These are phyloP conservation scores for Akanthomyces muscarius DNA, from an alignment of 2,329 filamentous ascomycete species.

Conservation along the genomic window DNA sequence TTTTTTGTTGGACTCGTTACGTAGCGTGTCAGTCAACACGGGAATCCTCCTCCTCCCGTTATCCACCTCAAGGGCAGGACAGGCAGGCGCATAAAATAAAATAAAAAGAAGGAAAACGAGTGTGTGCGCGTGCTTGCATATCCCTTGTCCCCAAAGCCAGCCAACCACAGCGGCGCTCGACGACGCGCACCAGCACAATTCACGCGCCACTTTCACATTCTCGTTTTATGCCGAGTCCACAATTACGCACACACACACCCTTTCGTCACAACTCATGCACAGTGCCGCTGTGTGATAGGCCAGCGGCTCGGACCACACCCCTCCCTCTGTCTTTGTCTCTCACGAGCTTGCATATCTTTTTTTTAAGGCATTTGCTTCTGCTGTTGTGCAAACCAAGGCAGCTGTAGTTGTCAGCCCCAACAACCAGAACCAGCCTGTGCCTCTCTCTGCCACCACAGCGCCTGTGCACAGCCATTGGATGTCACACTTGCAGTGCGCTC, in stretches of 20 bases:
- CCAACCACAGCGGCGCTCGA: not conserved
- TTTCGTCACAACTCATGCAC: constrained; percentile 16
- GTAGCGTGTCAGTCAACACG: not conserved
- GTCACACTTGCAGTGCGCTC: constrained; percentile 12
- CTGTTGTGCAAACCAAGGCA: constrained; percentile 4
- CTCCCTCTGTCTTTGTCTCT: not conserved
- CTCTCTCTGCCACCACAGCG: not conserved
- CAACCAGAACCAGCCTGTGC: too few species aligned
- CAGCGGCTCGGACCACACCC: constrained; percentile 15
- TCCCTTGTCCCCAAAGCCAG: not conserved
- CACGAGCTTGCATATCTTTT: not conserved
- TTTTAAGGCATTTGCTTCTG: not conserved
- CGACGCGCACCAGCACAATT: constrained; percentile 7
- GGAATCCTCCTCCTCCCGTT: not conserved
- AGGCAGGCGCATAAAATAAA: not conserved
- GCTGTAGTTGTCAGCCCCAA: not conserved
- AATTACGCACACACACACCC: not conserved
- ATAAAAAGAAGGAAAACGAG: not conserved
- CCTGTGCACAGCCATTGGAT: constrained; percentile 13
- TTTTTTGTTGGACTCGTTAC: not conserved
- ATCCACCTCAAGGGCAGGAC: constrained; percentile 13
- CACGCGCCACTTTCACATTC: not conserved
- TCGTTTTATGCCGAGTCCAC: constrained; percentile 14
- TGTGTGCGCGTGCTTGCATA: constrained; percentile 6
- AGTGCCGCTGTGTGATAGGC: constrained; percentile 14